Evolutionary conservation across 2,329 filamentous ascomycete genomes (phyloP), one percentile per base, ranked within the genome.

Genomic region (Colletotrichum lini): DNA sequence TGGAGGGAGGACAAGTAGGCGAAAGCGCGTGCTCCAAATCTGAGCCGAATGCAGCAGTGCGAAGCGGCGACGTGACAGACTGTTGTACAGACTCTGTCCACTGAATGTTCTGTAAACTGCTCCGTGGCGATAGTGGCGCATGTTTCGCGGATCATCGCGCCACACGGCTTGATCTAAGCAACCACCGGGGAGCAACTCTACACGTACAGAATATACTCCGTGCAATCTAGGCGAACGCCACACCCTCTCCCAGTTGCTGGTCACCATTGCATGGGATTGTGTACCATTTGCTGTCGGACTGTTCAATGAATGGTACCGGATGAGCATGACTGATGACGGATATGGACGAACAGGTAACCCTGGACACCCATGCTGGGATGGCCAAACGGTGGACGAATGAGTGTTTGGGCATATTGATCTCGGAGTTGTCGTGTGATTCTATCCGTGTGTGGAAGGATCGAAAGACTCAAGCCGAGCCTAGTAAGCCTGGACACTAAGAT

Each of bases 221-320:
- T 49, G 40, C 42, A 47, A 35, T 47, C 54, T 70, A 30, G 26
- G 40, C 38, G 30, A 70, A 54, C 30, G 61, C 67, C 23, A 40
- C 62, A 13, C 49, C 23, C 40, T 59, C 40, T 59, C 38, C 16
- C 18, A 26, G 3, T 47, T n/a, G 30, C 8, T 23, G 52, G 7
- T 38, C 30, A 30, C 45, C 53, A 69, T 65, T 70, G 67, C 49
- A 44, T 49, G 42, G 61, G 38, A 60, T 60, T 21, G 30, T 42
- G 60, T 60, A 18, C 47, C 23, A 57, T 44, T 67, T 35, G 40
- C n/a, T 57, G 50, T 15, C 8, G 21, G 40, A 18, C 26, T 23
- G 13, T 12, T 62, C 26, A 66, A 70, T 61, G 23, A 42, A 61
- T n/a, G 49, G 35, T 45, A 23, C 35, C 15, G n/a, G 44, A 38